Percentiles rank a stretch among this genome's conserved stretches.
phyloP scores from a whole-genome alignment of 2,329 filamentous ascomycete genomes.

The Teratosphaeria gauchensis region DNA sequence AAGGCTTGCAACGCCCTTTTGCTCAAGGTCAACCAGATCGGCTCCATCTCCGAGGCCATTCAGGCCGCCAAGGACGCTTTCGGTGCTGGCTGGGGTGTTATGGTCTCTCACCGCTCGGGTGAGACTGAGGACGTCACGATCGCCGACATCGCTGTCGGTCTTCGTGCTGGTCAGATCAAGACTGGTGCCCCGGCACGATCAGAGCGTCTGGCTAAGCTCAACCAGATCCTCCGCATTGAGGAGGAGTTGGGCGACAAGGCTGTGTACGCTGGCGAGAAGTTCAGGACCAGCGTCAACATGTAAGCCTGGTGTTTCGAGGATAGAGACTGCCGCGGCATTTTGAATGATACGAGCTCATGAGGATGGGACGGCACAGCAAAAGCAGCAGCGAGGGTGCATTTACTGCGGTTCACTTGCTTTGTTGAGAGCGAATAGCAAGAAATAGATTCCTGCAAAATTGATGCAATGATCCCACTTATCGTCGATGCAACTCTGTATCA shows the following conservation, averaged over 20 bases:
- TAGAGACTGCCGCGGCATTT: not conserved
- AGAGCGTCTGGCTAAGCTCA: constrained; percentile 98
- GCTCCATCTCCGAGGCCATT: constrained; percentile 96
- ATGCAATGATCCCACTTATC: not conserved
- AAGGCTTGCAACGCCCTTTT: constrained; percentile 98
- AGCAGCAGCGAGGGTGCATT: not conserved
- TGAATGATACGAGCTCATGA: not conserved
- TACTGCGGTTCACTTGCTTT: not conserved
- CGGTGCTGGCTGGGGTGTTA: constrained; percentile 92
- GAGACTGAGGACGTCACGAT: constrained; percentile 99
- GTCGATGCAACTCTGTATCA: not conserved
- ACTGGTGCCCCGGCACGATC: constrained; percentile 92
- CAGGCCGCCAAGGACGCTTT: constrained; percentile 99
- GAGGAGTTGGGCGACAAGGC: constrained; percentile 93
- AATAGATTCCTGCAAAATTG: not conserved
- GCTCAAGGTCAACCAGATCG: constrained; percentile 99
- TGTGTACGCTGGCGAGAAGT: constrained; percentile 82
- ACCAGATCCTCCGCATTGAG: constrained; percentile 99
- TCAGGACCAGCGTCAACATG: constrained; percentile 83
- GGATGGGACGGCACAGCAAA: not conserved
- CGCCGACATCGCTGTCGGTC: constrained; percentile 92
- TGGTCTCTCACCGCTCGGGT: constrained; percentile 98
- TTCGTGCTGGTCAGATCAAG: constrained; percentile 97
- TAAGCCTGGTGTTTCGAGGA: constrained; percentile 36
- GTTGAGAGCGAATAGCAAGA: not conserved